Percentiles rank a stretch among this genome's conserved stretches.
Evolutionary conservation across 768 basidiomycete genomes (phyloP).

Genomic region (Mycena filopes): DNA sequence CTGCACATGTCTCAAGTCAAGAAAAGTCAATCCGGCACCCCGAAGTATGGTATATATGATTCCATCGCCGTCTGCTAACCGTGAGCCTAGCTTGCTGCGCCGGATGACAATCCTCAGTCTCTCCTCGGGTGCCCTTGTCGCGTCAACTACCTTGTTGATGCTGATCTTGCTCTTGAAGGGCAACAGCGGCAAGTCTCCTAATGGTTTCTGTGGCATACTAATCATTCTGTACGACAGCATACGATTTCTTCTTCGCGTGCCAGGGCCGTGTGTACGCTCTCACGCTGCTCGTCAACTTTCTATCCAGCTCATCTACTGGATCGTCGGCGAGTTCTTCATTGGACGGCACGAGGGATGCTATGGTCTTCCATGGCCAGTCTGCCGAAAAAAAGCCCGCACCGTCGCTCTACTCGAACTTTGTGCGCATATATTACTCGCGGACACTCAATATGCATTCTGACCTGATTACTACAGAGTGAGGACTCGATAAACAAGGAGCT

Average conservation of each 20-base stretch:
- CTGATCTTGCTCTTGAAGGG: conserved; percentile 30
- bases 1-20: conserved; percentile 24
- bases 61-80: not conserved
- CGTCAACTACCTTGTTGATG: conserved; percentile 25
- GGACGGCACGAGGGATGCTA: not conserved
- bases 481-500: conserved; percentile 22
- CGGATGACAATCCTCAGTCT: conserved; percentile 23
- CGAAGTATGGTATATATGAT: not conserved
- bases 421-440: not conserved
- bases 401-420: conserved; percentile 6
- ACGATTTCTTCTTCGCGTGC: conserved; percentile 28
- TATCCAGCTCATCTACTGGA: conserved; percentile 13
- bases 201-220: not conserved
- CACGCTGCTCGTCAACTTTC: conserved; percentile 28
- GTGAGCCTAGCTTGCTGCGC: conserved; percentile 15
- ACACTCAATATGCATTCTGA: too few relatives aligned
- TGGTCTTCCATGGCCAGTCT: not conserved
- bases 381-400: not conserved
- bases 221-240: conserved; percentile 6
- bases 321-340: not conserved
- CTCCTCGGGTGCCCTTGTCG: conserved; percentile 29
- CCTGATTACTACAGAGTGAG: conserved; percentile 6
- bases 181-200: conserved; percentile 7
- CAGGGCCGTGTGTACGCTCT: conserved; percentile 33
- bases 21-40: not conserved